phyloP scores from a whole-genome alignment of 2,329 filamentous ascomycete species.

The Scytalidium sp. region DNA sequence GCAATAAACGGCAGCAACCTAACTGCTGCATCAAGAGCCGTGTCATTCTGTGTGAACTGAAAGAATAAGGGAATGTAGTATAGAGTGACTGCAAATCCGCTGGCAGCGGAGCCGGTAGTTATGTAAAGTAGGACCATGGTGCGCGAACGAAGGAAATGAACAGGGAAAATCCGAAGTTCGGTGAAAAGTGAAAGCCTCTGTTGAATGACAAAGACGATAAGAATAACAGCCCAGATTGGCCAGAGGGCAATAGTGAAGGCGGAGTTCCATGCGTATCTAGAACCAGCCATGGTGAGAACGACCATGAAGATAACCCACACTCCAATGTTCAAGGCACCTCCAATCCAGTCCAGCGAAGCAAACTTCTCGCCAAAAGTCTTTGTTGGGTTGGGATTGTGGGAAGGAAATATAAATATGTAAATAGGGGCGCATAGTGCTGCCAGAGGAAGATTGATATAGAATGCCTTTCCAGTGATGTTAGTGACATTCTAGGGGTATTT shows the following conservation, averaged over 20 bases:
- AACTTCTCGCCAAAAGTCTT: conserved; percentile 7
- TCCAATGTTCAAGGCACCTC: conserved; percentile 25
- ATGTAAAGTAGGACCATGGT: conserved; percentile 21
- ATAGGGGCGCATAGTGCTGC: conserved; percentile 23
- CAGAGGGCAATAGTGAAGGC: conserved; percentile 20
- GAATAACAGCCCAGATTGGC: conserved; percentile 39
- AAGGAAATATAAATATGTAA: conserved; percentile 18
- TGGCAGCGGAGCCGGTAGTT: conserved; percentile 39
- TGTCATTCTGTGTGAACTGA: conserved; percentile 44
- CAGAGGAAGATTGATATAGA: conserved; percentile 30
- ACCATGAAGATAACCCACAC: conserved; percentile 22
- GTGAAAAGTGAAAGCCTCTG: conserved; percentile 20
- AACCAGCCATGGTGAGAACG: conserved; percentile 23
- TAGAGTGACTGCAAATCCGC: conserved; percentile 43
- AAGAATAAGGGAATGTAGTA: conserved; percentile 46
- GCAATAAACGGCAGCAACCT: conserved; percentile 34
- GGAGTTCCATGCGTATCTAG: conserved; percentile 19
- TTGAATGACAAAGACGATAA: conserved; percentile 7
- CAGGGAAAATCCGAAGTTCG: conserved; percentile 13
- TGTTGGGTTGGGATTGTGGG: conserved; percentile 4
- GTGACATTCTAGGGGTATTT: not conserved
- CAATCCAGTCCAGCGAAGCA: conserved; percentile 29
- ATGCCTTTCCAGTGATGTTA: conserved; percentile 12
- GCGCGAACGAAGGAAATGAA: conserved; percentile 14
- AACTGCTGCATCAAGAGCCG: conserved; percentile 33